These are phyloP conservation scores for Elsinoe batatas DNA, from an alignment of 2,329 filamentous ascomycete genomes.

Conservation along the genomic window DNA sequence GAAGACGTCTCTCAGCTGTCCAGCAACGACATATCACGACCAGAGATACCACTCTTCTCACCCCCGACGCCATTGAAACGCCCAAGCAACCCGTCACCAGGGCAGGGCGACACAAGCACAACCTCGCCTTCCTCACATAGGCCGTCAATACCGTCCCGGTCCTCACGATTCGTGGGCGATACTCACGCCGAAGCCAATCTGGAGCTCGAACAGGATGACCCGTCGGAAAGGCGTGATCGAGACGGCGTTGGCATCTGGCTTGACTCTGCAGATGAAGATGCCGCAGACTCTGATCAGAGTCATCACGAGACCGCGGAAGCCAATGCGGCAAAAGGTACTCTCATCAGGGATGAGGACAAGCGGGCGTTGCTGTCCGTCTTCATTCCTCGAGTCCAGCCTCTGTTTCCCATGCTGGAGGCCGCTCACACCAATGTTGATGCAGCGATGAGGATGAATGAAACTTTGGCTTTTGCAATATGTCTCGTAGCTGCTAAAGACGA, in stretches of 20 bases:
- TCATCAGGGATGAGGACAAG: constrained; percentile 28
- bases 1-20: neutral
- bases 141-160: constrained; percentile 23
- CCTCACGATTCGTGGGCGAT: constrained; percentile 37
- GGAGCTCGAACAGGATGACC: constrained; percentile 24
- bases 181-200: constrained; percentile 39
- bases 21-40: constrained; percentile 1
- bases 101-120: neutral
- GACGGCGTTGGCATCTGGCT: constrained; percentile 29
- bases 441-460: constrained; percentile 30
- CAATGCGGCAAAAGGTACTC: constrained; percentile 24
- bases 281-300: constrained; percentile 11
- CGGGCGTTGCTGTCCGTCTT: constrained; percentile 36
- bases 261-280: constrained; percentile 25
- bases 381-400: constrained; percentile 36
- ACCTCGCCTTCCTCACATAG: neutral
- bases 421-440: constrained; percentile 31
- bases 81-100: neutral
- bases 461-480: constrained; percentile 30
- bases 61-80: neutral
- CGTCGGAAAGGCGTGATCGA: constrained; percentile 17
- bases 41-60: neutral
- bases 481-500: constrained; percentile 40
- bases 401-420: constrained; percentile 37
- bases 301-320: constrained; percentile 18